These are phyloP conservation scores for Xylaria sp. DNA, from an alignment of 2,329 filamentous ascomycete genomes.

Conservation along the genomic window DNA sequence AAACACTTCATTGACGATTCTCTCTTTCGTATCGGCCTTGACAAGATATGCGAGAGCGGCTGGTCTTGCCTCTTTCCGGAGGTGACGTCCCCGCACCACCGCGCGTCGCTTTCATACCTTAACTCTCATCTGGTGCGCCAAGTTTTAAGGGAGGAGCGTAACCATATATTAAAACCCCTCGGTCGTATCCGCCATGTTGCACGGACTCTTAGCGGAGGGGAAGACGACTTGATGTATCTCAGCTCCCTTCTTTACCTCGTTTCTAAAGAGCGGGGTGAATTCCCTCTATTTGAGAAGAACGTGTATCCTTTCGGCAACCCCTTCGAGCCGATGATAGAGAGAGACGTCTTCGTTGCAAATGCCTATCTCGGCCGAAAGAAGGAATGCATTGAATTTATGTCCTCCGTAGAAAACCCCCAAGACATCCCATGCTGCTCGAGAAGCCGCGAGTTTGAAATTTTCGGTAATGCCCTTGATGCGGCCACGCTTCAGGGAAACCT, in stretches of 20 bases:
- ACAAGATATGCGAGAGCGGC: no score
- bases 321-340: neutral
- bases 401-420: no score
- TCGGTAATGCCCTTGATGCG: neutral
- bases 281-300: no score
- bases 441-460: neutral
- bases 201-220: neutral
- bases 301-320: no score
- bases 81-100: no score
- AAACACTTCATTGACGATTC: conserved; percentile 1
- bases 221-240: neutral
- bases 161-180: neutral
- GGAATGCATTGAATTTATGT: neutral
- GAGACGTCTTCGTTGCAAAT: neutral
- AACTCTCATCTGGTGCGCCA: neutral
- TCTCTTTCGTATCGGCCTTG: neutral
- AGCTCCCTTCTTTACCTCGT: neutral
- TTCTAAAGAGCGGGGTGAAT: no score
- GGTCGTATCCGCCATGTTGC: neutral
- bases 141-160: neutral
- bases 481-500: neutral
- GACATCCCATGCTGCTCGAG: neutral
- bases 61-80: no score
- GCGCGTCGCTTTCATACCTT: neutral
- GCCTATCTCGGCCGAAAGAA: neutral